These are phyloP conservation scores for Yamadazyma trypodendri DNA, from an alignment of 1,139 yeast species.

Conservation along the genomic window DNA sequence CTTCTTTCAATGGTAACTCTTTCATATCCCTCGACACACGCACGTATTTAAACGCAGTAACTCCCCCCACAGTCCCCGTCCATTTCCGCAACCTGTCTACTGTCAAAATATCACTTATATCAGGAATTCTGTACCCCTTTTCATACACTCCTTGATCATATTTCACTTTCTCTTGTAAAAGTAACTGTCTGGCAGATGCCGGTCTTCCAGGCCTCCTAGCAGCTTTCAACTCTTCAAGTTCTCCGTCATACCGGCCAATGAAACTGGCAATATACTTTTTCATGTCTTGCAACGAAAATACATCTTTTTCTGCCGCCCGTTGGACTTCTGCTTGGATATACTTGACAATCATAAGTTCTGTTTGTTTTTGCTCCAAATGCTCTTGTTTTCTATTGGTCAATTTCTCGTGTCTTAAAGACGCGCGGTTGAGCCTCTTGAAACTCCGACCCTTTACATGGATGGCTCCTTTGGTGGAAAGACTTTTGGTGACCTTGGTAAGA, in stretches of 20 bases:
- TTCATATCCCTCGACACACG: slow-evolving; percentile 34
- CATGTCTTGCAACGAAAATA: slow-evolving; percentile 57
- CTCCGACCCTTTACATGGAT: slow-evolving; percentile 89
- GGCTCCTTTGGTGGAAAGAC: slow-evolving; percentile 53
- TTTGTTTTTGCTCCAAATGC: slow-evolving; percentile 57
- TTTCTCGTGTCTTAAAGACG: slow-evolving; percentile 79
- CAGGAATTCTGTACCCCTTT: slow-evolving; percentile 76
- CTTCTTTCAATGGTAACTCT: slow-evolving; percentile 26
- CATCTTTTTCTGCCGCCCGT: slow-evolving; percentile 37
- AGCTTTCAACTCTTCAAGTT: slow-evolving; percentile 54
- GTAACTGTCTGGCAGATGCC: slow-evolving; percentile 63
- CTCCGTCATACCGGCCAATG: slow-evolving; percentile 71
- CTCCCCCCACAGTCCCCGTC: slow-evolving; percentile 85
- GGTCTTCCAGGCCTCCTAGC: slow-evolving; percentile 90
- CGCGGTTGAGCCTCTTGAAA: slow-evolving; percentile 78
- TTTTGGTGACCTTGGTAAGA: slow-evolving; percentile 68
- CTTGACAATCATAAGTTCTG: slow-evolving; percentile 55
- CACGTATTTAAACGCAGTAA: slow-evolving; percentile 55
- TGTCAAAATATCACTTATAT: slow-evolving; percentile 58
- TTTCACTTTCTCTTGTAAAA: slow-evolving; percentile 60
- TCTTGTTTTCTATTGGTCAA: slow-evolving; percentile 56
- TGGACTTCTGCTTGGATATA: slow-evolving; percentile 66
- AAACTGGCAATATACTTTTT: slow-evolving; percentile 61
- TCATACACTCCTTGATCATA: slow-evolving; percentile 60
- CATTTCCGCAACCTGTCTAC: slow-evolving; percentile 64